A percentile compares a stretch with the other conserved stretches of the same genome.
phyloP scores from a whole-genome alignment of 108 stramenopile genomes.

The Mediolabrus comicus region DNA sequence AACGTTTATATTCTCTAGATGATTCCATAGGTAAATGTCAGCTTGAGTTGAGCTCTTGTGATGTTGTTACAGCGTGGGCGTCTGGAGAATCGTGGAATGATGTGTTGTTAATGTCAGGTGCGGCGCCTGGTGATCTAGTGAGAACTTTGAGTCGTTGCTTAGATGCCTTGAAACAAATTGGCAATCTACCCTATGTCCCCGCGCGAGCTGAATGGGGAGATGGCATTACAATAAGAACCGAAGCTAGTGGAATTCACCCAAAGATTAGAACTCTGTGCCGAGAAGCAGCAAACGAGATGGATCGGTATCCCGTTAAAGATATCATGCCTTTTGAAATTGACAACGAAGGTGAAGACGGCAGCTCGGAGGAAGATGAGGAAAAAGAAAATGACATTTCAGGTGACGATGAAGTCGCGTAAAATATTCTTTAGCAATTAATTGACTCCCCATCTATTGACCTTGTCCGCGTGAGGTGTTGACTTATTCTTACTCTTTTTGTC shows the following conservation, averaged over 20 bases:
- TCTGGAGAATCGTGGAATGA: slow-evolving; percentile 77
- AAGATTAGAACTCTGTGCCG: slow-evolving; percentile 64
- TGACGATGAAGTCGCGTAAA: background rate
- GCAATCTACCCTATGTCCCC: slow-evolving; percentile 61
- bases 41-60: slow-evolving; percentile 58
- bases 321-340: slow-evolving; percentile 66
- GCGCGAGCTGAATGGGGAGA: slow-evolving; percentile 48
- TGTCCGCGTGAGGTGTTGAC: background rate
- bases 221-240: slow-evolving; percentile 24
- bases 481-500: background rate
- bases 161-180: slow-evolving; percentile 80
- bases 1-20: slow-evolving; percentile 55
- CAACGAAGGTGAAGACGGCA: slow-evolving; percentile 18
- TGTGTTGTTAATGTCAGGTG: slow-evolving; percentile 68
- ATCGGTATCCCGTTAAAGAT: slow-evolving; percentile 85
- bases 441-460: background rate
- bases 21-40: slow-evolving; percentile 56
- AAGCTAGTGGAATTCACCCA: slow-evolving; percentile 68
- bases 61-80: slow-evolving; percentile 83
- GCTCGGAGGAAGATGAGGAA: background rate
- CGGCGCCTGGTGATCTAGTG: slow-evolving; percentile 76
- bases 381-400: background rate
- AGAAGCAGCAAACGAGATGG: slow-evolving; percentile 66
- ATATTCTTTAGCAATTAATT: background rate
- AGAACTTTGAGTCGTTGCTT: slow-evolving; percentile 70